Evolutionary conservation across 768 basidiomycete species (phyloP), one percentile per base, ranked within the genome.

Genomic region (Trametes maxima): DNA sequence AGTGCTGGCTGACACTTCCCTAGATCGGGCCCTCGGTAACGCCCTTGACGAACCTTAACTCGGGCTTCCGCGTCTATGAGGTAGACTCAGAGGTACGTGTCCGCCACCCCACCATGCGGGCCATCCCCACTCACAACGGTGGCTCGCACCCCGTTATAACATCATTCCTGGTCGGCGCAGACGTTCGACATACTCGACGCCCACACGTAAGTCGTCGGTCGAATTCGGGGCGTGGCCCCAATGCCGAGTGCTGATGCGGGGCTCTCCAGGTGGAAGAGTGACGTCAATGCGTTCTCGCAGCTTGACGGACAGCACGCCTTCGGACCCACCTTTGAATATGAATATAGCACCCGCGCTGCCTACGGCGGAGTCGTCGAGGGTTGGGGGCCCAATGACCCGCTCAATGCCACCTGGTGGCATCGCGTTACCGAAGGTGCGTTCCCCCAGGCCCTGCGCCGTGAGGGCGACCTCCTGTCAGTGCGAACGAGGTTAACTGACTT

Each of bases 401-500:
- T 92, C 63, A 92, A 92, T 62, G 88, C 88, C 7, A 91, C 90
- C 11, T 92, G 87, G 86, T 92, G 90, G 90, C 90, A 91, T 66
- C 81, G 73, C 47, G 87, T 92, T 43, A 91, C 90, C 11, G 88
- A 90, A 74, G 81, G 88, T 86, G 57, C 63, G 79, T 75, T 14
- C n/a, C n/a, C 5, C 14, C n/a, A n/a, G 40, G 14, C 33, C 11
- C 40, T 25, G 3, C 35, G 3, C 10, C 39, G 45, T 22, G 36
- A 49, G 33, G 24, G 36, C 33, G n/a, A n/a, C n/a, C n/a, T 2
- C 33, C 37, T 36, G 35, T 22, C 8, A 49, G 25, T 33, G 35
- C n/a, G 22, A 11, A 8, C n/a, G 8, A 10, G 21, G 49, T 19
- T 35, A 21, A 35, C 35, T 51, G 49, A 51, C 36, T 5, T 11